A percentile compares a stretch with the other conserved stretches of the same genome.
Evolutionary conservation across 202 grass and related monocot species (phyloP).

Genomic region (Saccharum hybrid): DNA sequence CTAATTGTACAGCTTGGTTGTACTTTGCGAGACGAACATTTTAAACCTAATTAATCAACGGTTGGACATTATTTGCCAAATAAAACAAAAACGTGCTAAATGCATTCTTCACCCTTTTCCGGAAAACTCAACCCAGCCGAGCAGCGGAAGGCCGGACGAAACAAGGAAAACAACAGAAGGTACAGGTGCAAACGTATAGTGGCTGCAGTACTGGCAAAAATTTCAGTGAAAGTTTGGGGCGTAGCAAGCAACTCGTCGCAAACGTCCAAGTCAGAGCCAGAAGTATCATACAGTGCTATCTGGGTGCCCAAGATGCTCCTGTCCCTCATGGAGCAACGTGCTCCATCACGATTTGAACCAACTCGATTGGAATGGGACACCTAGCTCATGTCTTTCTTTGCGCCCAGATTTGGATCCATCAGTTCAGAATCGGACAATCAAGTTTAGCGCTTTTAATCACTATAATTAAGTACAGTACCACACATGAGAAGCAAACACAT

Average conservation of each 20-base stretch:
- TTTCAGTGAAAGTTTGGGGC: constrained; percentile 26
- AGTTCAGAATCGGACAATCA: not conserved
- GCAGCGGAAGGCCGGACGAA: constrained; percentile 16
- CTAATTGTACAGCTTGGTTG: too few species aligned
- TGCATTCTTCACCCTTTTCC: too few species aligned
- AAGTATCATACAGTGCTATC: constrained; percentile 39
- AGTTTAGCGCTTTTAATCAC: not conserved
- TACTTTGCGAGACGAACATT: too few species aligned
- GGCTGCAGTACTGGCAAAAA: constrained; percentile 24
- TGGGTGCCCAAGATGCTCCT: constrained; percentile 39
- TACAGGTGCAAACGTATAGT: constrained; percentile 24
- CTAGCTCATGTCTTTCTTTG: not conserved
- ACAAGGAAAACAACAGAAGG: constrained; percentile 48
- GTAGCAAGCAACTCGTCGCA: too few species aligned
- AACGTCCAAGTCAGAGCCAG: constrained; percentile 44
- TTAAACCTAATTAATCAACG: too few species aligned
- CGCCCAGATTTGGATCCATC: not conserved
- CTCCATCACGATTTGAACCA: constrained; percentile 18
- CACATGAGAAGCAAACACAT: not conserved
- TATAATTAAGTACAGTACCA: not conserved
- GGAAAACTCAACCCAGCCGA: not conserved
- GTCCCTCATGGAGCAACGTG: not conserved
- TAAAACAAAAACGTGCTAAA: too few species aligned
- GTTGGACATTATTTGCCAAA: too few species aligned
- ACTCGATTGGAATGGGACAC: not conserved